Evolutionary conservation across 345 rosid genomes (phyloP).

Genomic region (Hevea brasiliensis): DNA sequence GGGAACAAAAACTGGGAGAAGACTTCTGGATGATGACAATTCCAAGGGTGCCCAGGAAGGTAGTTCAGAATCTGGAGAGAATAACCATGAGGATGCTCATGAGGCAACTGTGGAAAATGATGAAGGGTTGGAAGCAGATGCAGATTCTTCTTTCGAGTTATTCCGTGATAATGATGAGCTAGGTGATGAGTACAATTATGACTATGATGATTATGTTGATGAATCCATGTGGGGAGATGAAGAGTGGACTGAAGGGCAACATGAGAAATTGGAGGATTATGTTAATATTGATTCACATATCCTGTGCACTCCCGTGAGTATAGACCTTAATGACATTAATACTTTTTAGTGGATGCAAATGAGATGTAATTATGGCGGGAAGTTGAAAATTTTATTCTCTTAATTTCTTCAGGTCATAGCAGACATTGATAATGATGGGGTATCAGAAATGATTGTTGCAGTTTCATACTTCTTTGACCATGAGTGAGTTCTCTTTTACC

Average conservation of each 20-base stretch:
- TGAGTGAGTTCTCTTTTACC: constrained; percentile 60
- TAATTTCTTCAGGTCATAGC: constrained; percentile 73
- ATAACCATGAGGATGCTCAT: constrained; percentile 39
- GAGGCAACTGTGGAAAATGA: constrained; percentile 82
- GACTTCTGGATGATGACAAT: constrained; percentile 67
- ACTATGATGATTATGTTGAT: constrained; percentile 91
- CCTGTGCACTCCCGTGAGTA: constrained; percentile 92
- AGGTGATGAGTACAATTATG: constrained; percentile 83
- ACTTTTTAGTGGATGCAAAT: constrained; percentile 7
- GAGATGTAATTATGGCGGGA: constrained; percentile 8
- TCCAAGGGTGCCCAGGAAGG: constrained; percentile 48
- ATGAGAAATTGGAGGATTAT: constrained; percentile 84
- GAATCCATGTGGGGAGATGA: constrained; percentile 96
- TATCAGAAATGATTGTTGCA: constrained; percentile 89
- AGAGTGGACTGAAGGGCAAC: constrained; percentile 85
- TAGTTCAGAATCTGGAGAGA: constrained; percentile 47
- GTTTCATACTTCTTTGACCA: constrained; percentile 96
- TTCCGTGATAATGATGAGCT: constrained; percentile 89
- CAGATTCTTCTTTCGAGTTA: constrained; percentile 88
- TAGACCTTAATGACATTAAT: constrained; percentile 20
- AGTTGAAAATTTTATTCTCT: constrained; percentile 20
- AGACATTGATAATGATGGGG: constrained; percentile 96
- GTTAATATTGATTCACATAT: constrained; percentile 90
- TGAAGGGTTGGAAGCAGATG: constrained; percentile 78
- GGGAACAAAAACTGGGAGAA: constrained; percentile 58